Base-by-base conservation (phyloP, 306 rosid species). In the Vigna angularis region DNA sequence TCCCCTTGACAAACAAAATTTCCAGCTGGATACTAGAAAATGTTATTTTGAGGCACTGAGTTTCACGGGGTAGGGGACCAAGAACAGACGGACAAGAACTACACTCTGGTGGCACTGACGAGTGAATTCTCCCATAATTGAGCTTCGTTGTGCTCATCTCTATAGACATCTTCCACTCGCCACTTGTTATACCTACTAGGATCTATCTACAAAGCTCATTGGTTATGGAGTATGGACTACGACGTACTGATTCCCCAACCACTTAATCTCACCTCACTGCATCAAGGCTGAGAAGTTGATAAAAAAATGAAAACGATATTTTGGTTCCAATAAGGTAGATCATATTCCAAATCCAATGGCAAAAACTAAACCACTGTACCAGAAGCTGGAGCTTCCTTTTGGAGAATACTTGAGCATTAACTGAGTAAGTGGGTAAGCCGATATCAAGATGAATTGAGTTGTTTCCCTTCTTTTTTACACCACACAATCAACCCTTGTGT, bases 1-100 rank as follows among this genome's bases (percentile, higher is more conserved):
- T 34, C 58, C 75, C 56, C 40, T 40, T 59, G 17, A 51, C 42
- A 32, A 72, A 78, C 58, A 73, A 67, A 58, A 77, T 80, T 84
- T 81, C 87, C 90, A 87, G 89, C 89, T 83, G 84, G 77, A 66
- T 49, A 20, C 76, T 24, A 7, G 22, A 73, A 67, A 36, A 44
- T 67, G 4, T 65, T 59, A 71, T 77, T 79, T 61, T 44, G 30
- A 76, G 85, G 74, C 83, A 84, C 84, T 83, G 86, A 78, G 83
- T 87, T 85, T 77, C 75, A 81, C 85, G 74, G 76, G 81, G 87
- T 50, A 73, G 92, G 89, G 94, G 94, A 88, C 92, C 92, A 83
- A 61, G 24, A 69, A 81, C 84, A 79, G 80, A 78, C 73, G 79
- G 76, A 66, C 80, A 85, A 86, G 72, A 40, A 80, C 77, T 67